Percentiles rank a stretch among this genome's conserved stretches.
phyloP scores from a whole-genome alignment of 768 basidiomycete genomes.

The Agrocybe praecox region DNA sequence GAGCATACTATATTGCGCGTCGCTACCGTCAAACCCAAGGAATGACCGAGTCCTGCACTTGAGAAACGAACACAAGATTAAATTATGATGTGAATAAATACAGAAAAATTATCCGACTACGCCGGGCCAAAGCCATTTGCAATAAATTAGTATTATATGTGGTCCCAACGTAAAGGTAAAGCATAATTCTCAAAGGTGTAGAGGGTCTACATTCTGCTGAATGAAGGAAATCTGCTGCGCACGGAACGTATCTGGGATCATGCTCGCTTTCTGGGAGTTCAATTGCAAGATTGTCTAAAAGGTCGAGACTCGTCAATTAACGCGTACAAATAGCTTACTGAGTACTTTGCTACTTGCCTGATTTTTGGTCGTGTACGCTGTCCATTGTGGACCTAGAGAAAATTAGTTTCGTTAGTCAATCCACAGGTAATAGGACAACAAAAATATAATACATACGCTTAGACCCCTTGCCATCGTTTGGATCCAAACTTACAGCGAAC shows the following conservation, averaged over 20 bases:
- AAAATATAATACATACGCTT: conserved; percentile 18
- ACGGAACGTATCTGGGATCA: conserved; percentile 35
- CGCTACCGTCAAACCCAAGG: too few species aligned
- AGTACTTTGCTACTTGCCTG: conserved; percentile 14
- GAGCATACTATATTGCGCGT: too few species aligned
- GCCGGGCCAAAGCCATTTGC: too few species aligned
- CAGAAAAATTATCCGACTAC: too few species aligned
- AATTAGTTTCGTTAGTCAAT: neutral
- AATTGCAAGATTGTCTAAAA: conserved; percentile 31
- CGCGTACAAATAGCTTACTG: neutral
- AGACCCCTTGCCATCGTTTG: conserved; percentile 34
- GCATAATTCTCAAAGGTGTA: neutral
- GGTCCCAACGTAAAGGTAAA: too few species aligned
- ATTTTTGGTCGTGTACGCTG: conserved; percentile 23
- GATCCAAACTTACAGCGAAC: conserved; percentile 32
- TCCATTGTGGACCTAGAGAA: conserved; percentile 25
- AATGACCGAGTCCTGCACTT: too few species aligned
- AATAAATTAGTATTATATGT: too few species aligned
- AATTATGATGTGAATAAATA: too few species aligned
- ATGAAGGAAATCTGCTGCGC: conserved; percentile 32
- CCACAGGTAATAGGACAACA: neutral
- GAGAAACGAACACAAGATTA: too few species aligned
- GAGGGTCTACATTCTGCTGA: conserved; percentile 19
- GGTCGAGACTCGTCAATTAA: neutral
- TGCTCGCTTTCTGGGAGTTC: conserved; percentile 26